phyloP scores from a whole-genome alignment of 768 basidiomycete genomes.

The Xanthoconium stramineum region DNA sequence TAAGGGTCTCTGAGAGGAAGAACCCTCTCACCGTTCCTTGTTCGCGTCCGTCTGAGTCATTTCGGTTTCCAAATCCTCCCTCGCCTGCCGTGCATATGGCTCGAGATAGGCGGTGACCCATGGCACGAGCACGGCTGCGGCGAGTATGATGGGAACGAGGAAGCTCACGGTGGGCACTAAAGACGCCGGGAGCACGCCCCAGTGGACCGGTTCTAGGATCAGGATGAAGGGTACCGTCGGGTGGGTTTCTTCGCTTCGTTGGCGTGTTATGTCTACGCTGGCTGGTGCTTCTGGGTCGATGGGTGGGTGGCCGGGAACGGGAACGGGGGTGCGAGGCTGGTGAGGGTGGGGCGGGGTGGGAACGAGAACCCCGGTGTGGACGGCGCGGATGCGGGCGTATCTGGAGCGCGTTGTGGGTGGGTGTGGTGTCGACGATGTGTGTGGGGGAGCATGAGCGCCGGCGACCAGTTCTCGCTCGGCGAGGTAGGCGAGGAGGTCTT shows the following conservation, averaged over 20 bases:
- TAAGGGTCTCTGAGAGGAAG: background rate
- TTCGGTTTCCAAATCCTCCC: conserved; percentile 14
- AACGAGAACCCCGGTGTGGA: conserved; percentile 45
- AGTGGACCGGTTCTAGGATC: conserved; percentile 54
- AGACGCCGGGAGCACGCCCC: conserved; percentile 58
- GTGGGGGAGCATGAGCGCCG: background rate
- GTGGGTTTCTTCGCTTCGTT: too few species aligned
- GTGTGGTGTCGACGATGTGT: conserved; percentile 3
- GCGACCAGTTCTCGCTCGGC: background rate
- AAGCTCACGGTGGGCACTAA: conserved; percentile 35
- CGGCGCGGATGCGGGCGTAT: conserved; percentile 57
- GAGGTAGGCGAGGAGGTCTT: conserved; percentile 23
- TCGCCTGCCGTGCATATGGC: conserved; percentile 22
- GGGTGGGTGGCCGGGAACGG: background rate
- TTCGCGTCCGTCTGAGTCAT: background rate
- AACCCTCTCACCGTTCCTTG: conserved; percentile 22
- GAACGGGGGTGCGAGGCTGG: background rate
- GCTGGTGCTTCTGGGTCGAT: too few species aligned
- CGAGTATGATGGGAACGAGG: conserved; percentile 28
- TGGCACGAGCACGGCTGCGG: conserved; percentile 20
- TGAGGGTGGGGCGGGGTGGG: conserved; percentile 35
- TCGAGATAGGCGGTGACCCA: conserved; percentile 20
- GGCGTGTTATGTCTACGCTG: too few species aligned
- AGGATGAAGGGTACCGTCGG: conserved; percentile 46
- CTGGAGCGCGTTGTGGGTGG: conserved; percentile 36